A percentile compares a stretch with the other conserved stretches of the same genome.
phyloP scores from a whole-genome alignment of 2,329 filamentous ascomycete genomes.

The Truncatella angustata region DNA sequence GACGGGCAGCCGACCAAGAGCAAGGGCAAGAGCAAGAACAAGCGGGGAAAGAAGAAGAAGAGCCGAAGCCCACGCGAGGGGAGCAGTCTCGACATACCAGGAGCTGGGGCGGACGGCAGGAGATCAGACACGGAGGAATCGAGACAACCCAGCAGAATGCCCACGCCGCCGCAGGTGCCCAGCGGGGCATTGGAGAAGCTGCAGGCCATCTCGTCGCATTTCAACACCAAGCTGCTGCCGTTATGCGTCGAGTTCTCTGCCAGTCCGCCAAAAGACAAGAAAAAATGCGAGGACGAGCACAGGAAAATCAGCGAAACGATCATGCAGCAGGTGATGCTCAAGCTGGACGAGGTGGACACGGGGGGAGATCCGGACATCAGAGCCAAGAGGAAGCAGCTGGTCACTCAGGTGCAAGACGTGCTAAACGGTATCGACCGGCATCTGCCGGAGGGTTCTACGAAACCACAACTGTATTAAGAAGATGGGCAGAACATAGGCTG shows the following conservation, averaged over 20 bases:
- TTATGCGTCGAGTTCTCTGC: conserved; percentile 60
- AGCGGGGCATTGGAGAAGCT: conserved; percentile 59
- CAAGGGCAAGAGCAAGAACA: conserved; percentile 35
- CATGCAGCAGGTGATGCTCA: conserved; percentile 72
- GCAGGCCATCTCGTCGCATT: conserved; percentile 62
- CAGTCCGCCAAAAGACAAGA: conserved; percentile 61
- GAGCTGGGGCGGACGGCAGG: conserved; percentile 32
- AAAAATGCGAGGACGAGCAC: conserved; percentile 72
- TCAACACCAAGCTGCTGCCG: conserved; percentile 64
- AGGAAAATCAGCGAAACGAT: conserved; percentile 73
- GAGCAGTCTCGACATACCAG: conserved; percentile 37
- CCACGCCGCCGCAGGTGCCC: conserved; percentile 32
- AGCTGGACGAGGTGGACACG: conserved; percentile 73
- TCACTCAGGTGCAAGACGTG: conserved; percentile 67
- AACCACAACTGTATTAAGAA: conserved; percentile 2
- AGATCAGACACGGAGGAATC: conserved; percentile 30
- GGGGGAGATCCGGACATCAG: conserved; percentile 67
- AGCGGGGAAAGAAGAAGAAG: conserved; percentile 36
- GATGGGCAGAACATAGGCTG: too few relatives aligned
- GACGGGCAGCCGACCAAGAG: conserved; percentile 38
- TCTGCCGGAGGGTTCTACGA: conserved; percentile 17
- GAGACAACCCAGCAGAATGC: conserved; percentile 37
- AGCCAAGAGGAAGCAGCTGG: conserved; percentile 66
- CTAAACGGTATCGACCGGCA: conserved; percentile 62
- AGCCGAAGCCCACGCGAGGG: conserved; percentile 43